phyloP scores from a whole-genome alignment of 176 grass and related monocot species.

The Triticum aestivum region DNA sequence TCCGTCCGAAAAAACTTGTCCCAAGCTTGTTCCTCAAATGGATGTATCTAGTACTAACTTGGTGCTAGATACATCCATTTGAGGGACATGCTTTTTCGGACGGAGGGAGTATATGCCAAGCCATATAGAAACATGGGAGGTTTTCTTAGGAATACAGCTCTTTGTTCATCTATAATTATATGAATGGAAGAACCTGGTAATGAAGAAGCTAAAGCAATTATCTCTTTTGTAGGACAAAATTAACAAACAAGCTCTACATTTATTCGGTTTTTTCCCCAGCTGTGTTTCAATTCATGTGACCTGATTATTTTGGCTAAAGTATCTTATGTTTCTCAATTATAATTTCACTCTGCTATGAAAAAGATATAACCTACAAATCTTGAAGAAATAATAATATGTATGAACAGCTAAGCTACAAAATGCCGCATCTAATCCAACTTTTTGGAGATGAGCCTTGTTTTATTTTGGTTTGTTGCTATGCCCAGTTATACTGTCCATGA shows the following conservation, averaged over 20 bases:
- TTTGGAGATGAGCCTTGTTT: not conserved
- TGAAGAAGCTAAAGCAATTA: not conserved
- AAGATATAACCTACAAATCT: not conserved
- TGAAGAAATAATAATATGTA: not conserved
- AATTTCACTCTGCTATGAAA: not conserved
- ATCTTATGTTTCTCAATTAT: slow-evolving; percentile 9
- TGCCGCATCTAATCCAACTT: not conserved
- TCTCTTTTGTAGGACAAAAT: not conserved
- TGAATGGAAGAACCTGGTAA: not conserved
- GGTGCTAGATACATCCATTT: too few relatives aligned
- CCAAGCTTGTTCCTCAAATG: too few relatives aligned
- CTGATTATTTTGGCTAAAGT: not conserved
- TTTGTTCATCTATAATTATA: not conserved
- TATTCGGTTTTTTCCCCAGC: not conserved
- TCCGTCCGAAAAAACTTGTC: too few relatives aligned
- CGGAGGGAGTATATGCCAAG: not conserved
- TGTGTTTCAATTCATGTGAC: not conserved
- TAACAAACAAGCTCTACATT: not conserved
- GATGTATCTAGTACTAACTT: too few relatives aligned
- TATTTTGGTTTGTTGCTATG: not conserved
- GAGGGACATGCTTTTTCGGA: too few relatives aligned
- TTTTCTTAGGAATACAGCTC: not conserved
- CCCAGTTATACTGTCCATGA: not conserved
- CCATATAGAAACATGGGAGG: not conserved
- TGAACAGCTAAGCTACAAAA: not conserved